Evolutionary conservation across 2,329 filamentous ascomycete species (phyloP).

Genomic region (Cadophora sp.): DNA sequence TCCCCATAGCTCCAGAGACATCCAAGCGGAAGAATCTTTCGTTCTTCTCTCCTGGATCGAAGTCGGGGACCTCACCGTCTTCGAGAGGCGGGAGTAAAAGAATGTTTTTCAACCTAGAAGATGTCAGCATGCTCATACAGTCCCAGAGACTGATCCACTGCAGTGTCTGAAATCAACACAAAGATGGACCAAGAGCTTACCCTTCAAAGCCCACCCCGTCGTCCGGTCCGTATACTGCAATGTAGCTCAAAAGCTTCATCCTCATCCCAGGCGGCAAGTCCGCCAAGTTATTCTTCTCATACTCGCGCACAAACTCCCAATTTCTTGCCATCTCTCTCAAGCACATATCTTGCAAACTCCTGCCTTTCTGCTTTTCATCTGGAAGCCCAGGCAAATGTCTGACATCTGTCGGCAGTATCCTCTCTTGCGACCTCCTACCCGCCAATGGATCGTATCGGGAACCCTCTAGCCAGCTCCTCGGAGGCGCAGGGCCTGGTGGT

Average conservation of each 20-base stretch:
- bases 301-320: constrained; percentile 62
- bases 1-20: constrained; percentile 58
- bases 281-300: constrained; percentile 63
- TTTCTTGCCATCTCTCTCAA: constrained; percentile 58
- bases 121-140: no score
- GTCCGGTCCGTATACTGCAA: constrained; percentile 52
- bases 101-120: constrained; percentile 50
- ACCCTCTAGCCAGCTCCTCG: constrained; percentile 60
- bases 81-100: constrained; percentile 47
- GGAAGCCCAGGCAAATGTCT: constrained; percentile 49
- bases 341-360: constrained; percentile 54
- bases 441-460: constrained; percentile 41
- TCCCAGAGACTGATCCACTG: no score
- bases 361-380: constrained; percentile 30
- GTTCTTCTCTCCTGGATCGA: constrained; percentile 45
- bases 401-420: constrained; percentile 39
- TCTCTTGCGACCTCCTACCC: constrained; percentile 31
- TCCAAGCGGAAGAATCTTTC: constrained; percentile 60
- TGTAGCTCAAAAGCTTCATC: constrained; percentile 56
- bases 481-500: constrained; percentile 65
- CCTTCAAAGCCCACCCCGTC: constrained; percentile 58
- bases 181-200: no score
- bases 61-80: constrained; percentile 29
- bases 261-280: constrained; percentile 61
- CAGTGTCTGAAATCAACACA: background rate